Evolutionary conservation across 805 yeast species (phyloP).

Genomic region (Debaryomyces maramus): DNA sequence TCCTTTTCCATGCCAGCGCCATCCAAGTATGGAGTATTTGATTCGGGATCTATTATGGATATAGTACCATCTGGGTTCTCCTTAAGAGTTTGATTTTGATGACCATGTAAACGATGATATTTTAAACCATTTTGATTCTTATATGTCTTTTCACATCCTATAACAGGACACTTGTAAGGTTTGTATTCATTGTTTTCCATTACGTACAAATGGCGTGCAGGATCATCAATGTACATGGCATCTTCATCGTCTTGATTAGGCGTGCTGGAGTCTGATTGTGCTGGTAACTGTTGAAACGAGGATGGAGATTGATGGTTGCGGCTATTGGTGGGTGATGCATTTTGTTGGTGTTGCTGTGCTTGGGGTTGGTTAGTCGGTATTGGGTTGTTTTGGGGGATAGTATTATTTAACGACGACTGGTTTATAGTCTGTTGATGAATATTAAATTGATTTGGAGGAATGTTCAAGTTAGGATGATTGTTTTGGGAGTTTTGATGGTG

Average conservation of each 20-base stretch:
- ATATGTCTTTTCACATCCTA: slow-evolving; percentile 96
- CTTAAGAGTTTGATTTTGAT: slow-evolving; percentile 89
- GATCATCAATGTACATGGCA: slow-evolving; percentile 90
- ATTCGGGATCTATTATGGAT: slow-evolving; percentile 88
- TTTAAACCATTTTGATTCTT: slow-evolving; percentile 97
- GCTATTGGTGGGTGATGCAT: slow-evolving; percentile 18
- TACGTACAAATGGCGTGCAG: slow-evolving; percentile 90
- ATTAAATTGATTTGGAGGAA: slow-evolving; percentile 22
- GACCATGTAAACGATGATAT: slow-evolving; percentile 94
- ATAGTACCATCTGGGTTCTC: slow-evolving; percentile 92
- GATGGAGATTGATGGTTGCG: slow-evolving; percentile 16
- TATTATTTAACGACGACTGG: slow-evolving; percentile 12
- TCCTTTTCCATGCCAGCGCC: slow-evolving; percentile 95
- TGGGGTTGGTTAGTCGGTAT: slow-evolving; percentile 11
- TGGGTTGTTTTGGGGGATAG: slow-evolving; percentile 9
- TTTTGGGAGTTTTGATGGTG: slow-evolving; percentile 25
- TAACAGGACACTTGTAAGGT: slow-evolving; percentile 96
- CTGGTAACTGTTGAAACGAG: slow-evolving; percentile 10
- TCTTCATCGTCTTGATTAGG: slow-evolving; percentile 56
- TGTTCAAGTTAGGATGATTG: slow-evolving; percentile 16
- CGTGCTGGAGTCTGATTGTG: slow-evolving; percentile 22
- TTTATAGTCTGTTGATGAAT: slow-evolving; percentile 23
- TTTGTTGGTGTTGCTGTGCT: slow-evolving; percentile 16
- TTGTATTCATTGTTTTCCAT: slow-evolving; percentile 89
- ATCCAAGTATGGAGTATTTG: slow-evolving; percentile 86